phyloP scores from a whole-genome alignment of 1,284 basidiomycete genomes.

The Boletellus deceptivus region DNA sequence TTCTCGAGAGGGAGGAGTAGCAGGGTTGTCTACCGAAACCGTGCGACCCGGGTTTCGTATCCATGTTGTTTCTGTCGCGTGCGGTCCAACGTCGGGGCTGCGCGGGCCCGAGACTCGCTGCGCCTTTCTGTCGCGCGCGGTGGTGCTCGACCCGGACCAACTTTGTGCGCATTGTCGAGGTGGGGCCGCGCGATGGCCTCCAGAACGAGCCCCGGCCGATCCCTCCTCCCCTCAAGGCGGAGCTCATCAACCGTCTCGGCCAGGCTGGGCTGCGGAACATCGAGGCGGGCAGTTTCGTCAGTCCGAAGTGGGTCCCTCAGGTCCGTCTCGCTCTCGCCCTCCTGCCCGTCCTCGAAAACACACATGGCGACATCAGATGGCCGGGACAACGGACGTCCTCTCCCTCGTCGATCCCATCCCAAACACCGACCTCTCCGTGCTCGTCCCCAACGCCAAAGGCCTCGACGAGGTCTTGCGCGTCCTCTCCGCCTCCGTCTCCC shows the following conservation, averaged over 20 bases:
- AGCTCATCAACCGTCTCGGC: slow-evolving; percentile 77
- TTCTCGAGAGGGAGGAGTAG: slow-evolving; percentile 69
- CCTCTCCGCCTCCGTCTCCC: slow-evolving; percentile 39
- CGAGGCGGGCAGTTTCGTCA: slow-evolving; percentile 91
- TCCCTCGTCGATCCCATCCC: slow-evolving; percentile 51
- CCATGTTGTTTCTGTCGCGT: slow-evolving; percentile 18
- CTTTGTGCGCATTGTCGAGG: slow-evolving; percentile 73
- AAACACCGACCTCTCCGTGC: slow-evolving; percentile 74
- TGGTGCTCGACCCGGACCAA: slow-evolving; percentile 18
- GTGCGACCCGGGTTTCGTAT: neutral
- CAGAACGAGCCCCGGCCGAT: slow-evolving; percentile 87
- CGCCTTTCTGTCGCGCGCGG: neutral
- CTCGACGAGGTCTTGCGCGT: slow-evolving; percentile 65
- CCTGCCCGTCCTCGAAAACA: neutral
- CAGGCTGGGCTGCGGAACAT: slow-evolving; percentile 71
- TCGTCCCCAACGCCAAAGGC: slow-evolving; percentile 84
- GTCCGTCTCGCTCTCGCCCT: slow-evolving; percentile 41
- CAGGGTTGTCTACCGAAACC: slow-evolving; percentile 22
- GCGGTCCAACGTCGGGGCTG: neutral
- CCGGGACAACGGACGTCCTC: slow-evolving; percentile 75
- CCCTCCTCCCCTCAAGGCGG: slow-evolving; percentile 73
- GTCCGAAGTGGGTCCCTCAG: slow-evolving; percentile 92
- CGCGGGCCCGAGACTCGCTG: neutral
- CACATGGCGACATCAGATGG: slow-evolving; percentile 67
- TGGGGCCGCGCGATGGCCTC: slow-evolving; percentile 89